Evolutionary conservation across 2,329 filamentous ascomycete species (phyloP).

Genomic region (Calonectria honghensis): DNA sequence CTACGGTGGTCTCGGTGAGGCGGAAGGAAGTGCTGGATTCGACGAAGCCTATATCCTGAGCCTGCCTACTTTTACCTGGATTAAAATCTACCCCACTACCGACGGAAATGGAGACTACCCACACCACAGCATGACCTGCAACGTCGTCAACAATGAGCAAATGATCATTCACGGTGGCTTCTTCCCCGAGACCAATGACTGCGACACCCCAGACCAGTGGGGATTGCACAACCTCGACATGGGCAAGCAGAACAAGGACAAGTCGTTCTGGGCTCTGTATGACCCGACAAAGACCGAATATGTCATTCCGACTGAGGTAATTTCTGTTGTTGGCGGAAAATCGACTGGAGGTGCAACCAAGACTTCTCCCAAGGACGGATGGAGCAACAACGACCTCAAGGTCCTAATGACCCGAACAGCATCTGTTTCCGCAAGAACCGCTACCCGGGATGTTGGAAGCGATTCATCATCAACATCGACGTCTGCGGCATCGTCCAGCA

Average conservation of each 20-base stretch:
- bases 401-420: constrained; percentile 70
- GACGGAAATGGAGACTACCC: constrained; percentile 63
- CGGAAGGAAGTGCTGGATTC: constrained; percentile 67
- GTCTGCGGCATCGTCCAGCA: neutral
- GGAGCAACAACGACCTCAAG: constrained; percentile 69
- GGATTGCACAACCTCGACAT: constrained; percentile 76
- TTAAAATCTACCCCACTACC: constrained; percentile 70
- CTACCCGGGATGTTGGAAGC: constrained; percentile 67
- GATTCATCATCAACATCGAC: neutral
- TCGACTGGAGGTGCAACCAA: constrained; percentile 73
- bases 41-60: constrained; percentile 78
- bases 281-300: constrained; percentile 70
- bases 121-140: constrained; percentile 75
- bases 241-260: constrained; percentile 67
- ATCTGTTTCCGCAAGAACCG: constrained; percentile 65
- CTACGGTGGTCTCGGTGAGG: constrained; percentile 74
- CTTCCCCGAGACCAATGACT: constrained; percentile 69
- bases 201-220: constrained; percentile 71
- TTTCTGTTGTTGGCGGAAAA: constrained; percentile 69
- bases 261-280: constrained; percentile 71
- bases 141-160: constrained; percentile 72
- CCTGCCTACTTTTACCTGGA: constrained; percentile 78
- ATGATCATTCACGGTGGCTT: constrained; percentile 79
- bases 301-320: constrained; percentile 69
- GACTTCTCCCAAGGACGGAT: constrained; percentile 68